These are phyloP conservation scores for Coix lacrymajobi DNA, from an alignment of 176 grass and related monocot genomes.

Conservation along the genomic window DNA sequence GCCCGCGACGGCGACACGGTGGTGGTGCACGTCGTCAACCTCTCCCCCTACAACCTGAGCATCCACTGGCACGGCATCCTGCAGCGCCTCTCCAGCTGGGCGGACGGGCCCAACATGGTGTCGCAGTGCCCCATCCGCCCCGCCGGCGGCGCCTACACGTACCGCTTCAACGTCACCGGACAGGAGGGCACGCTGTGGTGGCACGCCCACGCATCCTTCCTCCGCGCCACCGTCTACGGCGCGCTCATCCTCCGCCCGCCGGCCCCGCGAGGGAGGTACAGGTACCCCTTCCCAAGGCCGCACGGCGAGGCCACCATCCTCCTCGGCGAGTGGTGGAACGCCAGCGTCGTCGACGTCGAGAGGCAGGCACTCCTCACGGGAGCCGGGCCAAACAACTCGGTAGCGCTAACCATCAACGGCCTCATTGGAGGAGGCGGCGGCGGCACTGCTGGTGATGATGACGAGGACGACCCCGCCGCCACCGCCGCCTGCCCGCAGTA, in stretches of 20 bases:
- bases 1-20: constrained; percentile 41
- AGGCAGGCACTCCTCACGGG: constrained; percentile 26
- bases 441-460: too few species aligned
- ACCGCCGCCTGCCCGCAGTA: neutral
- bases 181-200: constrained; percentile 92
- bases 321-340: constrained; percentile 6
- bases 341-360: constrained; percentile 29
- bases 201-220: constrained; percentile 84
- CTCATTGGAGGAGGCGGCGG: neutral
- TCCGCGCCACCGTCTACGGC: constrained; percentile 76
- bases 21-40: constrained; percentile 43
- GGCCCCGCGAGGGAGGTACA: neutral
- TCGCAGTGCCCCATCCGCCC: constrained; percentile 62
- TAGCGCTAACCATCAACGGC: constrained; percentile 35
- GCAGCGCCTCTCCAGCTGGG: constrained; percentile 43
- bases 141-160: constrained; percentile 51
- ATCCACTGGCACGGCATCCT: constrained; percentile 76
- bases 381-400: neutral
- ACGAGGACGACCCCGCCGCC: too few species aligned
- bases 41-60: constrained; percentile 47
- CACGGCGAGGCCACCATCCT: constrained; percentile 41
- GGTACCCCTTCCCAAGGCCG: constrained; percentile 47
- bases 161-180: constrained; percentile 60
- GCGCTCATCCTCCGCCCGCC: constrained; percentile 55
- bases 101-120: constrained; percentile 65